These are phyloP conservation scores for Rheum nobile DNA, from an alignment of 148 eudicot species.

Conservation along the genomic window DNA sequence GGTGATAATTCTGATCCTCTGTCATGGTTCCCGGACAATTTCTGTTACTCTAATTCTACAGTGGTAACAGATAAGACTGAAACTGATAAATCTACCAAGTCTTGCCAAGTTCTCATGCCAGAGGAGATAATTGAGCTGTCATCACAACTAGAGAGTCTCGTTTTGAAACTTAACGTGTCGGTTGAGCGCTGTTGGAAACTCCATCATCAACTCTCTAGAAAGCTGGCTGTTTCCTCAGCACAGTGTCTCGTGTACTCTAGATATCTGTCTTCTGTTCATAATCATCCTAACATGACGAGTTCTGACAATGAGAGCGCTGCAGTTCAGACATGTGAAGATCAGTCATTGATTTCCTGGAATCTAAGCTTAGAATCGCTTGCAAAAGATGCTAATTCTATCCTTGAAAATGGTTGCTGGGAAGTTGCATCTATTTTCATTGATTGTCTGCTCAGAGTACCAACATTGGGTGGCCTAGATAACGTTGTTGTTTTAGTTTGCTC, in stretches of 20 bases:
- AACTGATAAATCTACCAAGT: conserved; percentile 12
- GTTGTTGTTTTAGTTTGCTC: conserved; percentile 32
- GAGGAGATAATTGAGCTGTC: conserved; percentile 30
- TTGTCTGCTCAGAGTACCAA: conserved; percentile 47
- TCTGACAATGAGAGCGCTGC: conserved; percentile 20
- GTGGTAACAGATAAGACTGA: conserved; percentile 21
- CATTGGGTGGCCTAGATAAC: conserved; percentile 36
- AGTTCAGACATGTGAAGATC: conserved; percentile 17
- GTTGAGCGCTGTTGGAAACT: conserved; percentile 59
- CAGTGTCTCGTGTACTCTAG: conserved; percentile 55
- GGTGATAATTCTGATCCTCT: conserved; percentile 24
- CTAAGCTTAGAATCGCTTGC: conserved; percentile 50
- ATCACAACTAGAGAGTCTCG: conserved; percentile 30
- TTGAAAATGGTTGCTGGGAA: conserved; percentile 62
- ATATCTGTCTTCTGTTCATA: conserved; percentile 33
- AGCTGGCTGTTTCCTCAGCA: conserved; percentile 33
- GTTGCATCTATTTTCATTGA: conserved; percentile 53
- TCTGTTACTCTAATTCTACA: conserved; percentile 21
- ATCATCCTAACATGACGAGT: conserved; percentile 14
- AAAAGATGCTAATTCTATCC: conserved; percentile 26
- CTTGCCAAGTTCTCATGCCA: conserved; percentile 22
- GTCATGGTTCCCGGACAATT: conserved; percentile 45
- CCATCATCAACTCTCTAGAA: conserved; percentile 50
- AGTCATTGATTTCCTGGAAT: conserved; percentile 33
- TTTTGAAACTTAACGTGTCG: conserved; percentile 40